Evolutionary conservation across 495 filamentous ascomycete genomes (phyloP).

Genomic region (Talaromyces ruber): DNA sequence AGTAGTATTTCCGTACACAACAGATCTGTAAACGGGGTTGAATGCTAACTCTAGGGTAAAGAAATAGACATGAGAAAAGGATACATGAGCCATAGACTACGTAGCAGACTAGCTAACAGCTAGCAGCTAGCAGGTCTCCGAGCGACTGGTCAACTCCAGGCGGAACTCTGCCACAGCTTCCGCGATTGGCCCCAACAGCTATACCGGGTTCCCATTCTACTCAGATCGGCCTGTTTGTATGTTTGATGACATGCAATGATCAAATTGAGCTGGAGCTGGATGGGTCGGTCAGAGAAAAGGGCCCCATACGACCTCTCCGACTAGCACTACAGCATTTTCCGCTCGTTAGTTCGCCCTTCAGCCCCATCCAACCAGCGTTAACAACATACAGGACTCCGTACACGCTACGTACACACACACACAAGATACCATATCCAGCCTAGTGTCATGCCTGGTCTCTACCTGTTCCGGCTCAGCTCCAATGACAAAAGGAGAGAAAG

Average conservation of each 20-base stretch:
- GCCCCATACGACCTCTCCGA: conserved; percentile 5
- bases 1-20: neutral
- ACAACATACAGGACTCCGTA: neutral
- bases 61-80: neutral
- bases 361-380: neutral
- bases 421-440: neutral
- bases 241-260: conserved; percentile 4
- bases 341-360: conserved; percentile 1
- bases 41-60: neutral
- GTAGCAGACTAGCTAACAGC: neutral
- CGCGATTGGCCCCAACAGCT: conserved; percentile 4
- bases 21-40: neutral
- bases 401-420: neutral
- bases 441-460: conserved; percentile 1
- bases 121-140: conserved; percentile 3
- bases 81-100: neutral
- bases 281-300: conserved; percentile 3
- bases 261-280: neutral
- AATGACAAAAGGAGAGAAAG: neutral
- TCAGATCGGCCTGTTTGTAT: conserved; percentile 2
- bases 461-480: neutral
- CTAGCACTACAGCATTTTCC: neutral
- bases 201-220: neutral
- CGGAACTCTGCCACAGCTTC: conserved; percentile 4
- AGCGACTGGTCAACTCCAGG: conserved; percentile 5